These are phyloP conservation scores for Podila clonocystis DNA, from an alignment of 192 early-diverging fungal genomes.

Conservation along the genomic window DNA sequence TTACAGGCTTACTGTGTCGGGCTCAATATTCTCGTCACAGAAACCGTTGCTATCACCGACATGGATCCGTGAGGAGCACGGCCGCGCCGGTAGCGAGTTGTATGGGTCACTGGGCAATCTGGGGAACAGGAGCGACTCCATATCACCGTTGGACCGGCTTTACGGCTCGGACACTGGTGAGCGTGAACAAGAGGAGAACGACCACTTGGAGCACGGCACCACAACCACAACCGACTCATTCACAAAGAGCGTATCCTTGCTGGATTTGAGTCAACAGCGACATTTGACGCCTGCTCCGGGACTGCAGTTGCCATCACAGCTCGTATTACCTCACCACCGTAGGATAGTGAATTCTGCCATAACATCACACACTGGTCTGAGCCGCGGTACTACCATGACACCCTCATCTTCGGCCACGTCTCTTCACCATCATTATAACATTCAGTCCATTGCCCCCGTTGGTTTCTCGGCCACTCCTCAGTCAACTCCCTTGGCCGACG, in stretches of 20 bases:
- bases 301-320: conserved; percentile 25
- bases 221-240: no score
- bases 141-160: neutral
- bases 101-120: neutral
- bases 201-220: neutral
- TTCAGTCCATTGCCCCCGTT: neutral
- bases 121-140: neutral
- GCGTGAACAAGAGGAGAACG: neutral
- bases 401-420: neutral
- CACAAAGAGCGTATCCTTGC: no score
- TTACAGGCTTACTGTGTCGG: conserved; percentile 35
- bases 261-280: no score
- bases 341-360: conserved; percentile 13
- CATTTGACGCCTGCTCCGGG: conserved; percentile 2
- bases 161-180: neutral
- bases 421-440: neutral
- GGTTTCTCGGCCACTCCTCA: conserved; percentile 8
- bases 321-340: conserved; percentile 36
- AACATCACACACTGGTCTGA: neutral
- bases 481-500: conserved; percentile 6
- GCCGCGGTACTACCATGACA: neutral
- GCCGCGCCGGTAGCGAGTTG: neutral
- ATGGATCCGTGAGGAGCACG: conserved; percentile 13
- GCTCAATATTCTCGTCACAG: conserved; percentile 37
- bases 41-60: conserved; percentile 15